Percentiles rank a stretch among this genome's conserved stretches.
Conservation (phyloP, 345 rosid genomes). For the rapeseed (Brassica napus) region DNA sequence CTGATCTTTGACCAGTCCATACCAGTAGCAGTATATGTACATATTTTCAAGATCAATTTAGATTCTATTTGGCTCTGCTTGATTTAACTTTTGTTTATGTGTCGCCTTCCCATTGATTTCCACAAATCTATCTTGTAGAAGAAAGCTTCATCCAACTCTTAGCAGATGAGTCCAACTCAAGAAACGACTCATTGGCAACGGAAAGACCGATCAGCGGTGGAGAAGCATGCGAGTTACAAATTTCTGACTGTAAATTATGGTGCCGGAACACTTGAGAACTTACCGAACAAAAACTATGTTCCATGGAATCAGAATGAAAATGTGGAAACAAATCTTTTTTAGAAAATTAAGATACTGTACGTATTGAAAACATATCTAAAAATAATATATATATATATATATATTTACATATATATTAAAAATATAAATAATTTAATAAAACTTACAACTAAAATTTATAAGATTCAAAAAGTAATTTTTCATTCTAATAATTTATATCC, state of each 20-base stretch:
- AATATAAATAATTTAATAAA: no score
- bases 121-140: background rate
- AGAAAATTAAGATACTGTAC: no score
- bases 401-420: no score
- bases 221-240: background rate
- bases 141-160: no score
- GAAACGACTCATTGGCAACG: background rate
- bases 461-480: no score
- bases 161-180: background rate
- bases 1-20: slow-evolving; percentile 2
- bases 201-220: background rate
- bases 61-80: slow-evolving; percentile 19
- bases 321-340: no score
- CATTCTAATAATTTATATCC: no score
- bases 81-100: background rate
- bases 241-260: background rate
- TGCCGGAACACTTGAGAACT: background rate
- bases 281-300: background rate
- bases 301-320: no score
- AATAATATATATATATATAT: no score
- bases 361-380: no score
- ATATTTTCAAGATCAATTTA: slow-evolving; percentile 30
- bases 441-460: no score
- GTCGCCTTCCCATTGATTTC: background rate
- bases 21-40: slow-evolving; percentile 22